Percentiles rank a stretch among this genome's conserved stretches.
Evolutionary conservation across 2,329 filamentous ascomycete species (phyloP).

Genomic region (Lecanicillium sp.): DNA sequence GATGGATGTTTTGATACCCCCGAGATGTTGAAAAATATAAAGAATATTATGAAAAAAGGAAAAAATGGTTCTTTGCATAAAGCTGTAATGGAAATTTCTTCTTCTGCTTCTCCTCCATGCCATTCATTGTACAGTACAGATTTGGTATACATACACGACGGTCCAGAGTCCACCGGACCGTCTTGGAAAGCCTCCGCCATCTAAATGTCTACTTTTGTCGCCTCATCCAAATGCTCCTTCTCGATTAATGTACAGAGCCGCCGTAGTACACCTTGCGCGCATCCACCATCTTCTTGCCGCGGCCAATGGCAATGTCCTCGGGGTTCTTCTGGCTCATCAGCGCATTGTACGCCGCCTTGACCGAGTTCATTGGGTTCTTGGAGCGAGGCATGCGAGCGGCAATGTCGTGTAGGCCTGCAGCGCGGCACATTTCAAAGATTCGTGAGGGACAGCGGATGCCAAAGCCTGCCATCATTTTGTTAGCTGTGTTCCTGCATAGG

Average conservation of each 20-base stretch:
- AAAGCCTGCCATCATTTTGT: slow-evolving; percentile 55
- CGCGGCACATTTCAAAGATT: slow-evolving; percentile 90
- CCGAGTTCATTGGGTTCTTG: slow-evolving; percentile 94
- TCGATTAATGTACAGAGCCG: slow-evolving; percentile 56
- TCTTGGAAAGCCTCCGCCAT: too few relatives aligned
- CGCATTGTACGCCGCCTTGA: slow-evolving; percentile 83
- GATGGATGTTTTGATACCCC: too few relatives aligned
- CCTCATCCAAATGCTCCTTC: not conserved
- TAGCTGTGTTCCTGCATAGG: not conserved
- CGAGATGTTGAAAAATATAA: too few relatives aligned
- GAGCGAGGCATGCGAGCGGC: slow-evolving; percentile 75
- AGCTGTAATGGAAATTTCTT: not conserved
- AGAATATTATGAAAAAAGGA: too few relatives aligned
- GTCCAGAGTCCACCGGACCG: too few relatives aligned
- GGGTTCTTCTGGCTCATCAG: slow-evolving; percentile 77
- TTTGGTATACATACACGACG: slow-evolving; percentile 2
- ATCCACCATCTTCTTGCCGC: slow-evolving; percentile 93
- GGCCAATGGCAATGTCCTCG: slow-evolving; percentile 78
- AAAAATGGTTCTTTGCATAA: too few relatives aligned
- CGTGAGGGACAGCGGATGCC: slow-evolving; percentile 84
- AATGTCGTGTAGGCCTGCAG: slow-evolving; percentile 79
- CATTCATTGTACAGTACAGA: too few relatives aligned
- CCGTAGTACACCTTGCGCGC: slow-evolving; percentile 96
- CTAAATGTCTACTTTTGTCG: too few relatives aligned
- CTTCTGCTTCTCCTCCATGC: not conserved